Conservation (phyloP, 2,329 filamentous ascomycete genomes). For the Penicillium sp. region DNA sequence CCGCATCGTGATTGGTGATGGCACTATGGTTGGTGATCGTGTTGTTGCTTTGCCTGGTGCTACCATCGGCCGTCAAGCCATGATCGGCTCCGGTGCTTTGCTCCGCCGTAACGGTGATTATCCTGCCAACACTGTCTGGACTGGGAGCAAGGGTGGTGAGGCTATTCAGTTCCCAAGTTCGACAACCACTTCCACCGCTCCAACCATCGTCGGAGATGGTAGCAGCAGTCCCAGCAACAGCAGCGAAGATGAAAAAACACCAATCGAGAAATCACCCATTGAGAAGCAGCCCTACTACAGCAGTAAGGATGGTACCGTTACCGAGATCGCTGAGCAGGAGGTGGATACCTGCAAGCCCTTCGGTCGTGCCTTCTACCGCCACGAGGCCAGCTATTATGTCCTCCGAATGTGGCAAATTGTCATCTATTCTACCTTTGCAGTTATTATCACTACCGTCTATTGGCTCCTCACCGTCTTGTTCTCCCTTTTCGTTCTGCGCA, state of each 20-base stretch:
- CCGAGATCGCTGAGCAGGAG: constrained; percentile 11
- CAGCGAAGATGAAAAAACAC: constrained; percentile 8
- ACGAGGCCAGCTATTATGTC: constrained; percentile 53
- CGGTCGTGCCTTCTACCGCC: constrained; percentile 57
- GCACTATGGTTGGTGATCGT: constrained; percentile 59
- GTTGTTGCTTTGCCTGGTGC: constrained; percentile 55
- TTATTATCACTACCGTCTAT: constrained; percentile 50
- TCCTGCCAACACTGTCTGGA: constrained; percentile 49
- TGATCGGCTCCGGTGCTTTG: constrained; percentile 57
- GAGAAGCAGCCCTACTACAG: constrained; percentile 3
- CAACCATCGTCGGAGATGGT: constrained; percentile 14
- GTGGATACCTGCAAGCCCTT: constrained; percentile 48
- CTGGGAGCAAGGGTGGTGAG: constrained; percentile 55
- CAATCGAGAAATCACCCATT: not conserved
- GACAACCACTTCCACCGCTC: constrained; percentile 13
- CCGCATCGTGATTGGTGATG: constrained; percentile 48
- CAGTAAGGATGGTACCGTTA: not conserved
- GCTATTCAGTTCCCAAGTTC: constrained; percentile 47
- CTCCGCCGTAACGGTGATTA: constrained; percentile 51
- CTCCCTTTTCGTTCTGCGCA: constrained; percentile 47
- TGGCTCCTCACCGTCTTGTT: constrained; percentile 52
- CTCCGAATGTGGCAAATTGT: constrained; percentile 51
- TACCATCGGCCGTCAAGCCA: constrained; percentile 49
- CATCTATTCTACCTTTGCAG: constrained; percentile 51
- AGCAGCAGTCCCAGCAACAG: constrained; percentile 8